Evolutionary conservation across 441 rosid genomes (phyloP), one percentile per base, ranked within the genome.

Genomic region (Eutrema salsugineum): DNA sequence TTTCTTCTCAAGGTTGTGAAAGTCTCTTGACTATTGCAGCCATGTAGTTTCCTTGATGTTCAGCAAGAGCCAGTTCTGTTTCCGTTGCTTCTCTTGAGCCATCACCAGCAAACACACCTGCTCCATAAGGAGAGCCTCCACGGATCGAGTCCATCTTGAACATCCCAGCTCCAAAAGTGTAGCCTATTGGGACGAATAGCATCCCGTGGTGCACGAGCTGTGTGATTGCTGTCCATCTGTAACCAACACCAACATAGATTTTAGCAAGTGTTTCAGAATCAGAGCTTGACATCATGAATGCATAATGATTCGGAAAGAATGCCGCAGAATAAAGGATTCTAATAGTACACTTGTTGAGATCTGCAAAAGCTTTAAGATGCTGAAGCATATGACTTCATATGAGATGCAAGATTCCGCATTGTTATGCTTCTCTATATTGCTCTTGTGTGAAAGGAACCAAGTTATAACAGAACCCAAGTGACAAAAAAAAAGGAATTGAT

Each of bases 91-190:
- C 81, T 81, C 96, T 89, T 10, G 95, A 75, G 61, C 99, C 99
- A 75, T 95, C 98, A 12, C 99, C 96, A 1, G 97, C 91, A 17
- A 77, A 94, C 61, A 89, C 96, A 43, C 99, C 97, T 0, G 99
- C 96, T 53, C 97, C 99, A 11, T 92, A 95, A n/a, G 99, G 99
- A 11, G 99, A 85, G 8, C 98, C 99, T 32, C 98, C 99, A 19
- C 91, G 86, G 22, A 87, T 78, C 5, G 91, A 84, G 14, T 95
- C 98, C 93, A 95, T 88, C 78, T 87, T 85, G 81, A 95, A 95
- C 99, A 95, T 92, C n/a, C 96, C 96, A 0, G 96, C 99, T 30
- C 98, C 98, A 62, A 94, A 94, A 36, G 99, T 94, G 85, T 94
- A 94, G 3, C 97, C 99, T 42, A 94, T 85, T 0, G 99, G 99